Evolutionary conservation across 805 yeast genomes (phyloP).

Genomic region (Clavispora santaluciae): DNA sequence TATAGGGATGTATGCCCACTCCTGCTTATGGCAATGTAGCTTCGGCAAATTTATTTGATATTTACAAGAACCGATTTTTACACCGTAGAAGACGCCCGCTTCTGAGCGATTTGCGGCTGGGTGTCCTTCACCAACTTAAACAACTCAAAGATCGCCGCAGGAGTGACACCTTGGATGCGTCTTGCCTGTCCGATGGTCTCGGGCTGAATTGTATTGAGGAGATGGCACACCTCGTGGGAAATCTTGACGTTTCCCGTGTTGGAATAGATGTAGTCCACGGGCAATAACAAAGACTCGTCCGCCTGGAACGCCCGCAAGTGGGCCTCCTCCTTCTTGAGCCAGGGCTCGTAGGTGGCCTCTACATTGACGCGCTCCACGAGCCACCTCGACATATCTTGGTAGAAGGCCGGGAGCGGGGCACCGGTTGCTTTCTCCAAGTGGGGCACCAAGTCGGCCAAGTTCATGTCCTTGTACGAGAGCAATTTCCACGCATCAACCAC

Average conservation of each 20-base stretch:
- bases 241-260: constrained; percentile 46
- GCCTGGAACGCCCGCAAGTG: constrained; percentile 74
- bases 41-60: too few species aligned
- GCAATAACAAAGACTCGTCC: constrained; percentile 75
- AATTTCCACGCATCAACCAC: constrained; percentile 63
- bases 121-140: constrained; percentile 39
- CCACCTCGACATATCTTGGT: constrained; percentile 28
- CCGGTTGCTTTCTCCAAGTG: constrained; percentile 19
- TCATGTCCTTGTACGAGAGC: constrained; percentile 48
- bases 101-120: neutral
- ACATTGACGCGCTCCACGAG: constrained; percentile 60
- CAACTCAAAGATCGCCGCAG: constrained; percentile 83
- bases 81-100: neutral
- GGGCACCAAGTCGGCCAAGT: constrained; percentile 26
- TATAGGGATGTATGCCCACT: too few species aligned
- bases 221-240: constrained; percentile 68
- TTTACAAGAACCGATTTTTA: constrained; percentile 3
- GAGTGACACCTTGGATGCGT: constrained; percentile 91
- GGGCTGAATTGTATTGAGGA: constrained; percentile 74
- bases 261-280: constrained; percentile 59
- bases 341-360: constrained; percentile 81
- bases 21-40: too few species aligned
- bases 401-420: constrained; percentile 21
- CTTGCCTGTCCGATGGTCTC: constrained; percentile 93
- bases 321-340: constrained; percentile 65